phyloP scores from a whole-genome alignment of 2,329 filamentous ascomycete genomes.

The Coleophoma eucalyptorum region DNA sequence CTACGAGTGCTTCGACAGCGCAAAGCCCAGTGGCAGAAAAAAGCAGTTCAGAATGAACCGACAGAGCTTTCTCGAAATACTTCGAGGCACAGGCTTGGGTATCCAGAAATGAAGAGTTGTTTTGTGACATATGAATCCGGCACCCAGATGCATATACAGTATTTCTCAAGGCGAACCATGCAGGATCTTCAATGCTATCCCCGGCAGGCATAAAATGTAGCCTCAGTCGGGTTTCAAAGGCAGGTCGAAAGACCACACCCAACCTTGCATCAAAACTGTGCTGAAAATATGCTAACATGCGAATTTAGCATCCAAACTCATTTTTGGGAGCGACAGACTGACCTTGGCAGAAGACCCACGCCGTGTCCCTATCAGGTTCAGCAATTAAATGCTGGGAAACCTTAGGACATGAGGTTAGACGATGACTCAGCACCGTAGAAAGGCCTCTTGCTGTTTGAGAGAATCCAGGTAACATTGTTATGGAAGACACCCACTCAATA shows the following conservation, averaged over 20 bases:
- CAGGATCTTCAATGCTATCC: background rate
- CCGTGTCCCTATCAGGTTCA: background rate
- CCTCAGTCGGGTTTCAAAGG: slow-evolving; percentile 1
- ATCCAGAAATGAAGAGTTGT: background rate
- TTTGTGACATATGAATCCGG: background rate
- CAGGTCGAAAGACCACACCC: slow-evolving; percentile 1
- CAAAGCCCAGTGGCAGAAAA: background rate
- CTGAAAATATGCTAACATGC: background rate
- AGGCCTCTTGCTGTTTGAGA: background rate
- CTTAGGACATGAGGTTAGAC: background rate
- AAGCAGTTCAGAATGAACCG: slow-evolving; percentile 1
- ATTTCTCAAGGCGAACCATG: slow-evolving; percentile 2
- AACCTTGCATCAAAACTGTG: background rate
- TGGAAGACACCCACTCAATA: slow-evolving; percentile 1
- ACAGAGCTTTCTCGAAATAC: slow-evolving; percentile 5
- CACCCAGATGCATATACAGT: slow-evolving; percentile 1
- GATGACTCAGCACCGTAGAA: background rate
- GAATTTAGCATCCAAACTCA: background rate
- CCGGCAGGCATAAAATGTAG: background rate
- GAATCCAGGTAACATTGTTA: background rate
- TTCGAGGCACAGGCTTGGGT: background rate
- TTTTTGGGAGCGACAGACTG: background rate
- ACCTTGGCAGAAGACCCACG: background rate
- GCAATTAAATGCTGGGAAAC: background rate
- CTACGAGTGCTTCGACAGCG: background rate